Conservation (phyloP, 2,329 filamentous ascomycete species). For the Fusarium sterilihyphosum region DNA sequence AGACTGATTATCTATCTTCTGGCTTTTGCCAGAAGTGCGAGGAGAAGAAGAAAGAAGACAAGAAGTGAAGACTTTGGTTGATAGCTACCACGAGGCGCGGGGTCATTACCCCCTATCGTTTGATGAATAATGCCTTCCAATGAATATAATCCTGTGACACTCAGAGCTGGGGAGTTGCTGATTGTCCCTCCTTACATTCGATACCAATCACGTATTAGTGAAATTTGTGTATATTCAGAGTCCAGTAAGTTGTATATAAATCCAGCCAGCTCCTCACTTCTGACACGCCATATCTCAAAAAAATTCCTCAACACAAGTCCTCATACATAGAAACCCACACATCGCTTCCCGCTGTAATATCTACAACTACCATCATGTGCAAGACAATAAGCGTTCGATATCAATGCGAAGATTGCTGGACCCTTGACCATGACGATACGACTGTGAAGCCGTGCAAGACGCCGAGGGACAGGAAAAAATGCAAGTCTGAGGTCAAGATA, state of each 20-base stretch:
- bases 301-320: not conserved
- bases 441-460: not conserved
- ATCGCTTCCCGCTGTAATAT: too few relatives aligned
- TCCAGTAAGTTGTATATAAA: not conserved
- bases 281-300: too few relatives aligned
- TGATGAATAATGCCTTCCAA: not conserved
- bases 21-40: not conserved
- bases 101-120: not conserved
- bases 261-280: too few relatives aligned
- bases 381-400: not conserved
- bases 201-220: too few relatives aligned
- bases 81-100: rapidly evolving
- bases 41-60: not conserved
- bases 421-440: not conserved
- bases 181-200: too few relatives aligned
- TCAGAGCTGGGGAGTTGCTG: rapidly evolving
- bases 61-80: not conserved
- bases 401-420: not conserved
- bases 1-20: not conserved
- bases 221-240: too few relatives aligned
- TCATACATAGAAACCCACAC: too few relatives aligned
- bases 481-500: not conserved
- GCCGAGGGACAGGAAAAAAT: not conserved
- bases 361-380: not conserved
- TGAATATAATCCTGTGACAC: rapidly evolving